Base-by-base conservation (phyloP, 257 asterid genomes). In the Solanum piurae region DNA sequence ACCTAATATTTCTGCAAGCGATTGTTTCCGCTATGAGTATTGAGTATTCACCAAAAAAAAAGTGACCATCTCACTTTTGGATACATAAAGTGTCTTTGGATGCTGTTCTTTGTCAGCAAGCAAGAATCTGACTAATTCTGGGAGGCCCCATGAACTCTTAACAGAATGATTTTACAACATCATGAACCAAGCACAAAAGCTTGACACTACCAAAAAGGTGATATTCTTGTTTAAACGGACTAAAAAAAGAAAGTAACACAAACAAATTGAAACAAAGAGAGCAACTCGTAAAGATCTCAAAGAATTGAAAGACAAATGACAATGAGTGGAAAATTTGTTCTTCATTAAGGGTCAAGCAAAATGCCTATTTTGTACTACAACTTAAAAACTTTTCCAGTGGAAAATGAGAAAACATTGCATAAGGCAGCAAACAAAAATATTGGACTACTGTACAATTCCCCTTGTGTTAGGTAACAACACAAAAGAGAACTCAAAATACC, bases 381-480 rank as follows among this genome's bases (percentile, higher is more conserved):
- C 29, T 80, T 80, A 9, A 29, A 46, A 80, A 34, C 11, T 29
- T 82, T 82, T 31, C 85, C 40, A 82, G 85, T 82, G 69, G 85
- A 82, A 66, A 37, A 85, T 68, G 84, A 86, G 84, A 86, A 9
- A 68, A 49, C 84, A 86, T 72, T 82, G 49, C 73, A 49, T 18
- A 49, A 49, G 3, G 69, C 4, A 82, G 38, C 85, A 86, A 72
- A 73, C 88, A 73, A 86, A 86, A 73, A 71, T 34, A 76, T 34
- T 72, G 88, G 72, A 86, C 83, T 71, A 71, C 83, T 71, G 88
- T 86, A 86, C 88, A 86, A 31, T 85, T 71, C 62, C 80, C 62
- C 36, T 29, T 40, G 58, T 83, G 80, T 9, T 68, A 27, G 10
- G 79, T 40, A 38, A 66, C 73, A 73, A 38, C 83, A 75, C 58